A percentile compares a stretch with the other conserved stretches of the same genome.
These are phyloP conservation scores for Backusella circina DNA, from an alignment of 192 early-diverging fungal species.

Conservation along the genomic window DNA sequence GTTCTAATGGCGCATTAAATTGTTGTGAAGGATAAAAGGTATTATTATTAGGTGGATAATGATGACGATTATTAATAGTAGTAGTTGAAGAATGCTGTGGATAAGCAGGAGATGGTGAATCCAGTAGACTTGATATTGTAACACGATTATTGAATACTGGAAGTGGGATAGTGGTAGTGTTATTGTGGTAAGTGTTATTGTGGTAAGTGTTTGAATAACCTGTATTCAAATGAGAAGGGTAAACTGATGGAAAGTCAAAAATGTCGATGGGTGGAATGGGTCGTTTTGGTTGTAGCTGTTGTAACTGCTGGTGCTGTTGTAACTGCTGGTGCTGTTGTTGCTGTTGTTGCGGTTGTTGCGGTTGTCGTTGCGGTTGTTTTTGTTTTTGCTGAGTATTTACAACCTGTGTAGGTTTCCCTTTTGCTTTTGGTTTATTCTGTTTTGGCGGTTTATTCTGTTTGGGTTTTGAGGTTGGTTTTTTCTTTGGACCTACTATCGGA, in stretches of 20 bases:
- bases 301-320: conserved; percentile 2
- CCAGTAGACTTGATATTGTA: not conserved
- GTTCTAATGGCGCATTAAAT: not conserved
- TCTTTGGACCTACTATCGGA: not conserved
- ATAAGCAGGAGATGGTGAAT: not conserved
- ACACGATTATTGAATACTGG: not conserved
- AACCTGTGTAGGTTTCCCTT: not conserved
- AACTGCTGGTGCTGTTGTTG: not conserved
- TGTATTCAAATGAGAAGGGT: not conserved
- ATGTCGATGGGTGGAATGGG: not conserved
- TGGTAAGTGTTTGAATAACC: not conserved
- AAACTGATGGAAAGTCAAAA: not conserved
- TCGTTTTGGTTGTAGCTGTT: not conserved
- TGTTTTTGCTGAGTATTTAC: not conserved
- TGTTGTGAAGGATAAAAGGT: not conserved
- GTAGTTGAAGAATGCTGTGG: not conserved
- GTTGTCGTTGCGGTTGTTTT: not conserved
- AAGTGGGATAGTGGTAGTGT: not conserved
- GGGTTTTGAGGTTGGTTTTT: not conserved
- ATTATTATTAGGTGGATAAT: not conserved
- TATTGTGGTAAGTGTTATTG: not conserved
- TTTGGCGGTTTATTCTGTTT: not conserved
- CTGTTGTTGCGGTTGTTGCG: not conserved
- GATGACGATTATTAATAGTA: not conserved
- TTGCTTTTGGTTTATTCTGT: not conserved